These are phyloP conservation scores for Moringa oleifera DNA, from an alignment of 345 rosid genomes.

Conservation along the genomic window DNA sequence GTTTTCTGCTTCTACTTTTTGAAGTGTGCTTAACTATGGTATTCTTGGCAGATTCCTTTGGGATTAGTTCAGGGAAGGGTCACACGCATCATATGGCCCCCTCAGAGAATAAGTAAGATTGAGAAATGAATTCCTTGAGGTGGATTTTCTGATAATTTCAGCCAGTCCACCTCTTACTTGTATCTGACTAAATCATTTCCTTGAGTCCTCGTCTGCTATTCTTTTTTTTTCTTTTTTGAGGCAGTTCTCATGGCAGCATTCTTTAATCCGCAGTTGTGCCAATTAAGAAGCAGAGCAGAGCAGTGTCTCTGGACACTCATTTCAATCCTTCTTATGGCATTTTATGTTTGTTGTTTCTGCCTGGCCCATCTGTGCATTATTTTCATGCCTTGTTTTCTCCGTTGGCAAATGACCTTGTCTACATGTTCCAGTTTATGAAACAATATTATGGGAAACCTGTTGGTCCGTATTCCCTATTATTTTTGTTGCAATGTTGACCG, in stretches of 20 bases:
- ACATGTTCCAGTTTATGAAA: no score
- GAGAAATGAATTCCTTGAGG: not conserved
- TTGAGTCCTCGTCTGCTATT: not conserved
- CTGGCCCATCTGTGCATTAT: no score
- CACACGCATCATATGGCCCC: constrained; percentile 29
- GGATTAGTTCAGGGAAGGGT: constrained; percentile 71
- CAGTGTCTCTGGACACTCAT: no score
- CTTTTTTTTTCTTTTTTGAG: not conserved
- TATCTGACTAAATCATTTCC: not conserved
- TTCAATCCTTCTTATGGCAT: no score
- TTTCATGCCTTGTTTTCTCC: no score
- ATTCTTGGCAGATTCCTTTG: constrained; percentile 63
- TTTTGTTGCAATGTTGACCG: no score
- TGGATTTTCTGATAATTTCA: not conserved
- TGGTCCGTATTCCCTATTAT: no score
- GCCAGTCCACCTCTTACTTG: not conserved
- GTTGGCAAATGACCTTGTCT: no score
- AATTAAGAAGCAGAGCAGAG: no score
- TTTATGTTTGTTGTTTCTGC: no score
- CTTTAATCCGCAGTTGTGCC: not conserved
- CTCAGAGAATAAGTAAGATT: not conserved
- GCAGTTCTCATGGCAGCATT: not conserved
- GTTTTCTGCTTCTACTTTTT: not conserved
- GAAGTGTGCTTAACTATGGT: not conserved
- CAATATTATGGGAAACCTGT: no score